Conservation (phyloP, 306 rosid species). For the Dalbergia cultrata region DNA sequence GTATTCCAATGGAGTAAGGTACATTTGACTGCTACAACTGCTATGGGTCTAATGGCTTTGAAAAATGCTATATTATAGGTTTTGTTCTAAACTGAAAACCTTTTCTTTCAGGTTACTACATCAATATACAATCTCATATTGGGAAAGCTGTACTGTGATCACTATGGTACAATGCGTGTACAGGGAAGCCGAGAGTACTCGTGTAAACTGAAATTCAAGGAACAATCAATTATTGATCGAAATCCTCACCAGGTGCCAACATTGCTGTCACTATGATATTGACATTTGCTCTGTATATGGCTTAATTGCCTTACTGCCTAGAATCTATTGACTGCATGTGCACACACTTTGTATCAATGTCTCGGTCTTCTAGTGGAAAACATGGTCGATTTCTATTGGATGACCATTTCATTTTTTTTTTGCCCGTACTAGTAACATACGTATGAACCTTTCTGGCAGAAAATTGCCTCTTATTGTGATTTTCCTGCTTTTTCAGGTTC, state of each 20-base stretch:
- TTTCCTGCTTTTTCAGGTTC: conserved; percentile 65
- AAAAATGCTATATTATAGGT: background rate
- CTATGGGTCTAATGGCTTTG: background rate
- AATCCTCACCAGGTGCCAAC: conserved; percentile 90
- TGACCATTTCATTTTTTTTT: background rate
- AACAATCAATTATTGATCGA: conserved; percentile 97
- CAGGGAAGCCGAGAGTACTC: conserved; percentile 84
- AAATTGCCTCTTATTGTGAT: conserved; percentile 10
- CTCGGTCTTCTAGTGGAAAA: conserved; percentile 10
- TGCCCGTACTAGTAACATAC: background rate
- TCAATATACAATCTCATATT: conserved; percentile 98
- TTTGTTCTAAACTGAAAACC: conserved; percentile 41
- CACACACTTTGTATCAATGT: conserved; percentile 4
- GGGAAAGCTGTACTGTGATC: conserved; percentile 97
- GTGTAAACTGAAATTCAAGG: conserved; percentile 95
- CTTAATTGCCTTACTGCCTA: background rate
- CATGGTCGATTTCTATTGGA: conserved; percentile 5
- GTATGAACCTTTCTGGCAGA: conserved; percentile 15
- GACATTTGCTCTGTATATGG: conserved; percentile 30
- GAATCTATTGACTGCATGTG: background rate
- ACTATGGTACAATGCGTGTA: conserved; percentile 98
- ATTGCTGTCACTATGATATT: too few relatives aligned
- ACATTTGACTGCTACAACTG: conserved; percentile 39
- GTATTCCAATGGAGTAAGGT: conserved; percentile 97
- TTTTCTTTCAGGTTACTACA: conserved; percentile 82